Conservation (phyloP, 768 basidiomycete species). For the Mycena haematopus region DNA sequence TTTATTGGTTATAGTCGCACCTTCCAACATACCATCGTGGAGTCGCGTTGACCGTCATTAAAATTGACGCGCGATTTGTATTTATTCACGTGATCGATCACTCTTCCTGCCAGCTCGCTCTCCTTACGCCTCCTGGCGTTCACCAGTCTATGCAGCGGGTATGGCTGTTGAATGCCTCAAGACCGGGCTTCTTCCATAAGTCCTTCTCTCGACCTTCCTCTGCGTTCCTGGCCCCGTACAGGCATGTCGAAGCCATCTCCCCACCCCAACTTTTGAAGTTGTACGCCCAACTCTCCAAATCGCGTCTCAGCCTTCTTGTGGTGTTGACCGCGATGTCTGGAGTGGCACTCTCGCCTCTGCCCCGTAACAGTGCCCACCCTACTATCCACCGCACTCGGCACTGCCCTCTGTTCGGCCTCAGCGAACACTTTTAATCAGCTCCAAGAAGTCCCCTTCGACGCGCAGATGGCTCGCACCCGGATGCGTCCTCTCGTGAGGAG, state of each 20-base stretch:
- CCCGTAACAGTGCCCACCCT: conserved; percentile 84
- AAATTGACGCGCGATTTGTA: conserved; percentile 18
- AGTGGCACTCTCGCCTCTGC: conserved; percentile 90
- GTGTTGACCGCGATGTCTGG: conserved; percentile 91
- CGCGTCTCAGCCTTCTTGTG: conserved; percentile 81
- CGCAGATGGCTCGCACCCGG: conserved; percentile 93
- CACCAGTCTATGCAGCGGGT: conserved; percentile 11
- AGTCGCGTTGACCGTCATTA: too few species aligned
- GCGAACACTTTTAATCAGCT: conserved; percentile 96
- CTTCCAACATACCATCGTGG: too few species aligned
- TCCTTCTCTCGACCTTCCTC: conserved; percentile 20
- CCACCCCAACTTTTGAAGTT: conserved; percentile 61
- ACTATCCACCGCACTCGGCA: conserved; percentile 87
- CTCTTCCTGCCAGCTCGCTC: not conserved
- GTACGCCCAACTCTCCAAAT: conserved; percentile 86
- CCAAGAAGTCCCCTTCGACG: conserved; percentile 94
- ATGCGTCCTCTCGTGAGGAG: conserved; percentile 85
- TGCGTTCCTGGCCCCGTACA: conserved; percentile 37
- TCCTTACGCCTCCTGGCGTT: too few species aligned
- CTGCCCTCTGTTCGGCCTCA: conserved; percentile 88
- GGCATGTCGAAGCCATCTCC: conserved; percentile 50
- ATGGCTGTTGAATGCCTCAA: conserved; percentile 8
- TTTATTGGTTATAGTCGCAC: too few species aligned
- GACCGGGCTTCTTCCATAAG: conserved; percentile 23
- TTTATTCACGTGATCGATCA: not conserved